Base-by-base conservation (phyloP, 2,329 filamentous ascomycete genomes). In the Hypoxylon sp. region DNA sequence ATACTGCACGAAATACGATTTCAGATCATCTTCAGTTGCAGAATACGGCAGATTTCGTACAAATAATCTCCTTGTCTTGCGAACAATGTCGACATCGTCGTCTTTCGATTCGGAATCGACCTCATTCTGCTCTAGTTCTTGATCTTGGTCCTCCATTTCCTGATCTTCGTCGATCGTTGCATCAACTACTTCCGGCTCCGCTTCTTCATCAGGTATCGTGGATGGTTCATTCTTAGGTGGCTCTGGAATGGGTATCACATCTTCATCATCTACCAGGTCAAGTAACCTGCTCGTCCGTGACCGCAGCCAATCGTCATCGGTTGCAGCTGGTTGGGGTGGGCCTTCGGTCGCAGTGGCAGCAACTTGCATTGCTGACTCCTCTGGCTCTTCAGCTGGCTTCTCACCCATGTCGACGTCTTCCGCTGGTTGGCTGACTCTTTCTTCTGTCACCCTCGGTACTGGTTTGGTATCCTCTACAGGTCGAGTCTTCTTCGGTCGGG, bases 231-330 rank as follows among this genome's bases (percentile, higher is more conserved):
- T 28, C 10, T 13, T 19, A 10, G 53, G 24, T 4, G 53, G 54
- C 13, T 13, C 24, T 11, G 30, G 58, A 17, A 72, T 66, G 48
- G 72, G 68, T 0, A 78, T 76, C 1, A 63, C 46, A 62, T 91
- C 87, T 62, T 89, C 89, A 44, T 92, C 90, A 71, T 97, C 92
- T 56, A 94, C 83, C 26, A 98, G 82, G 75, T 94, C 95, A 52
- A 97, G 83, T 50, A 97, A 81, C 71, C 94, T 87, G 78, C 90
- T 97, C 13, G 94, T 98, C 70, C 91, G 88, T 66, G 91, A 94
- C 60, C 94, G 89, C 70, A 97, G 83, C 95, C 95, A 99, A 77
- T 98, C 94, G 64, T 90, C 88, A 78, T 97, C 93, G 20, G 90
- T 89, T 2, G 89, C 82, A 52, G 81, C 80, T 69, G 74, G 58